phyloP scores from a whole-genome alignment of 2,329 filamentous ascomycete species.

The Penicillium sp. region DNA sequence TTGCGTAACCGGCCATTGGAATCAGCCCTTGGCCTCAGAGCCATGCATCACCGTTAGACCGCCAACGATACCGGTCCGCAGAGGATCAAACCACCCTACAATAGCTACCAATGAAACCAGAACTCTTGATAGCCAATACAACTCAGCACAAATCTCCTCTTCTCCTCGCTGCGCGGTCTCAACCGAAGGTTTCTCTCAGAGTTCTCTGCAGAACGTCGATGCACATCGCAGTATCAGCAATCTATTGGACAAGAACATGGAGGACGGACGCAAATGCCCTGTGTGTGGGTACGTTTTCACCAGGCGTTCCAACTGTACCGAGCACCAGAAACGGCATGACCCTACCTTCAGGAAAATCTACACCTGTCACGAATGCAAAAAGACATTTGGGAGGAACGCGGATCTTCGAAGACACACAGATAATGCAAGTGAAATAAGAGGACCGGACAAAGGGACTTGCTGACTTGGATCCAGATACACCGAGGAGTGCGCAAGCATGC shows the following conservation, averaged over 20 bases:
- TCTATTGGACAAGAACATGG: background rate
- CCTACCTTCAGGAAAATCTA: constrained; percentile 69
- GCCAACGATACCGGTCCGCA: background rate
- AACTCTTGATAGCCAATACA: background rate
- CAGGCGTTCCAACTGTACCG: constrained; percentile 80
- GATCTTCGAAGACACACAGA: constrained; percentile 62
- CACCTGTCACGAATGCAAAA: constrained; percentile 67
- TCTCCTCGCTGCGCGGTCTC: background rate
- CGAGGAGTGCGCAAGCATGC: constrained; percentile 9
- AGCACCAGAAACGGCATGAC: constrained; percentile 82
- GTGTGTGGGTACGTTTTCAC: constrained; percentile 78
- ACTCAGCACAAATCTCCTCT: background rate
- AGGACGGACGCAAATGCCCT: constrained; percentile 65
- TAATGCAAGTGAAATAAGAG: constrained; percentile 45
- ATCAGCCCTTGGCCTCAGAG: constrained; percentile 8
- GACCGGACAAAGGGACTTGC: background rate
- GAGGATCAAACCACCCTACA: background rate
- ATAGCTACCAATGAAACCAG: background rate
- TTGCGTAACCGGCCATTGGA: constrained; percentile 15
- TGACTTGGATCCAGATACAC: constrained; percentile 14
- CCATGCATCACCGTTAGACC: background rate
- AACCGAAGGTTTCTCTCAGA: background rate
- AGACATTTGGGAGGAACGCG: constrained; percentile 78
- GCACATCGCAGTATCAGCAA: background rate
- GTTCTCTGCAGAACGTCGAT: background rate